Conservation (phyloP, 2,329 filamentous ascomycete genomes). For the Talaromyces piceae region DNA sequence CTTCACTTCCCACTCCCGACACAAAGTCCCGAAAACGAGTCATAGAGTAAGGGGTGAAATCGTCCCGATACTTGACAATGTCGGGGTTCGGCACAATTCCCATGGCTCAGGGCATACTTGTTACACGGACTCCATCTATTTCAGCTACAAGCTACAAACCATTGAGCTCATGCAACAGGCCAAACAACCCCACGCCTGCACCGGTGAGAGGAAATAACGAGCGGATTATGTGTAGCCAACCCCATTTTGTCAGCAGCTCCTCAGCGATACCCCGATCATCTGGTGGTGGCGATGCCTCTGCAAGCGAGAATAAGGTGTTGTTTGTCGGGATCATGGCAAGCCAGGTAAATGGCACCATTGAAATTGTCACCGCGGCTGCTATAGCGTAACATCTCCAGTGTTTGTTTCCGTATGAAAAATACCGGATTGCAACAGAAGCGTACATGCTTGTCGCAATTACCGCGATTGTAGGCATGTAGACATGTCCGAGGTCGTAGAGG, state of each 20-base stretch:
- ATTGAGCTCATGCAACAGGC: constrained; percentile 4
- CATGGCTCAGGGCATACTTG: neutral
- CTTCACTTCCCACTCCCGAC: neutral
- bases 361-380: constrained; percentile 22
- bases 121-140: too few species aligned
- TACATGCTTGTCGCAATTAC: constrained; percentile 21
- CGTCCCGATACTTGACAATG: neutral
- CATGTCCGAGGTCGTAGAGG: constrained; percentile 29
- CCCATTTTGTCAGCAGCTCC: constrained; percentile 21
- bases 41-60: neutral
- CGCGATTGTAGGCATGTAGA: constrained; percentile 21
- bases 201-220: constrained; percentile 2
- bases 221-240: constrained; percentile 16
- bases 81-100: neutral
- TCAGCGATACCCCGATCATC: constrained; percentile 7
- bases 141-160: neutral
- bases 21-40: neutral
- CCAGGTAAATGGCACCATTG: constrained; percentile 34
- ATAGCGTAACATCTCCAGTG: constrained; percentile 13
- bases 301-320: constrained; percentile 18
- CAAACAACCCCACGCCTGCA: constrained; percentile 10
- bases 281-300: neutral
- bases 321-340: constrained; percentile 30
- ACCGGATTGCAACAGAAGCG: constrained; percentile 13
- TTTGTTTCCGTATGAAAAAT: neutral